Evolutionary conservation across 768 basidiomycete genomes (phyloP), one percentile per base, ranked within the genome.

Genomic region (Agaricus blazei): DNA sequence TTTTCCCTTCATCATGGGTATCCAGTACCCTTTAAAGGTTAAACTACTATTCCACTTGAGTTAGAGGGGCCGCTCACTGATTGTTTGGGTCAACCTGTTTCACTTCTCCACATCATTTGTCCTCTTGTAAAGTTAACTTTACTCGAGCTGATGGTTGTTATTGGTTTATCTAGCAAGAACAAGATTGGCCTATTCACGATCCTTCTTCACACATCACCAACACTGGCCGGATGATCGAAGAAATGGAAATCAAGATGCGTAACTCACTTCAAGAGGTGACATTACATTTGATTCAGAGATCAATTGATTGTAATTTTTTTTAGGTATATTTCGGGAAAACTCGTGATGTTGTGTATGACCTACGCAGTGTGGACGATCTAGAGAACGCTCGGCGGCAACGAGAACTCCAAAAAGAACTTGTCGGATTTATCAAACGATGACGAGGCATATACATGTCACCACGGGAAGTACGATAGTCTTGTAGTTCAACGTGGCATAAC

Each of bases 181-280:
- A 90, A 68, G 95, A 96, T 67, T 88, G 81, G 71, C 83, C 92
- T 26, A 65, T 97, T 50, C 85, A 89, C 36, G 90, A 90, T 61
- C 67, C 79, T 41, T 81, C 86, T 23, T 87, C 90, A 41, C 97
- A 99, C 71, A 88, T 99, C 56, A 81, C 84, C 42, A 98, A 98
- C 70, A 87, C 88, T n/a, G 97, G 97, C 4, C 82, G 80, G 61
- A 88, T 98, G 86, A 87, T 99, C 59, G 97, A 99, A 70, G 97
- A 98, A 60, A 95, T 96, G 92, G 97, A 99, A 72, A 93, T 95
- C 68, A 98, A 98, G 75, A 94, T 98, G 93, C 82, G 97, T 38
- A 97, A 97, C 70, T 74, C 93, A 54, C 76, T 99, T 47, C 90
- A 93, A 70, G 92, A 94, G 76, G 91, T 84, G 57, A 19, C 34